Base-by-base conservation (phyloP, 2,329 filamentous ascomycete species). In the Botrytis cinerea region DNA sequence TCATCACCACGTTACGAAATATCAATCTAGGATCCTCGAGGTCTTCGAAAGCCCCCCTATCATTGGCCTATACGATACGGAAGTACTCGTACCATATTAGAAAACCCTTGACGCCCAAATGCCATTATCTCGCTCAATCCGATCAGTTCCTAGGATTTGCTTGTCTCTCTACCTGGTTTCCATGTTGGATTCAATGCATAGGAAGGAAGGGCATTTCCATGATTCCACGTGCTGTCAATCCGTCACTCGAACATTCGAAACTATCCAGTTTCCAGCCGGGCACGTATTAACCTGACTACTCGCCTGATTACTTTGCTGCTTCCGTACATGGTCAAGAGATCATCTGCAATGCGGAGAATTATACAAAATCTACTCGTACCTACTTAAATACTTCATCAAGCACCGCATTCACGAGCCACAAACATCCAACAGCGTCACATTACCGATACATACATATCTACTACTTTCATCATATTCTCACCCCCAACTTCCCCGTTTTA, bases 91-190 rank as follows among this genome's bases (percentile, higher is more conserved):
- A 57, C 16, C 25, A 57, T 32, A 22, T 25, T 57, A n/a, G 48
- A 69, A 43, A 57, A 57, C 14, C 48, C 66, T n/a, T 69, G 66
- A 68, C 46, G 48, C 66, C 66, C 38, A 57, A 48, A 57, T 57
- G 66, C 48, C 66, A 67, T 46, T 14, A n/a, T 51, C 32, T 67
- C 48, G 48, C 66, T 45, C 66, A 57, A 38, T 28, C 48, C 48
- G 38, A 69, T 43, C 18, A 20, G 32, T 43, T 40, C 57, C 66
- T 43, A 22, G 66, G 66, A 2, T 43, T 25, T 57, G 66, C 66
- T 57, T 69, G 66, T 43, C 48, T 43, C 25, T 69, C 22, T 38
- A 48, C 20, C 62, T 66, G 6, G 45, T 8, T n/a, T 51, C 16
- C 10, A 32, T 25, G 7, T 66, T 40, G 16, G 48, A 38, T 43